phyloP scores from a whole-genome alignment of 352 stramenopile genomes.

The Phytophthora fragariae region DNA sequence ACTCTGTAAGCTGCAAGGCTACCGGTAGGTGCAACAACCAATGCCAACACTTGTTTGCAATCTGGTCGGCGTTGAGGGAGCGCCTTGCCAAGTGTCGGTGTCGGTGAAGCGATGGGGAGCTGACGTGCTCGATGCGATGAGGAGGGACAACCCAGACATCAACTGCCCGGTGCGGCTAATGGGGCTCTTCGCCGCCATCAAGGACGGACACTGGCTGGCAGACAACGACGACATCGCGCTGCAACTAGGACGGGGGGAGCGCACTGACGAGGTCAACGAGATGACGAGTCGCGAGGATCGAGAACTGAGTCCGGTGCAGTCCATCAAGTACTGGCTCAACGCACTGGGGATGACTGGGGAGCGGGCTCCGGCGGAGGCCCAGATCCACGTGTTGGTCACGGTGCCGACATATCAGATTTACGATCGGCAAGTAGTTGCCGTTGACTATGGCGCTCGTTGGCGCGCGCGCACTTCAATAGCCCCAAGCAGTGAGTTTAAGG shows the following conservation, averaged over 20 bases:
- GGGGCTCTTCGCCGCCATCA: not conserved
- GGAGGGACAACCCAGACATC: too few species aligned
- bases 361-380: too few species aligned
- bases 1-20: too few species aligned
- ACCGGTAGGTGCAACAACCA: too few species aligned
- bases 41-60: too few species aligned
- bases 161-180: not conserved
- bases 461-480: not conserved
- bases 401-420: not conserved
- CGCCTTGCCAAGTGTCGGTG: too few species aligned
- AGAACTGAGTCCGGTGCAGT: not conserved
- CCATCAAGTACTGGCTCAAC: not conserved
- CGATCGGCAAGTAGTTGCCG: not conserved
- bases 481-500: constrained; percentile 8
- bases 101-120: too few species aligned
- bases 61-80: too few species aligned
- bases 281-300: not conserved
- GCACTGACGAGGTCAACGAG: not conserved
- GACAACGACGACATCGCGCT: not conserved
- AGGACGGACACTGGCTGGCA: not conserved
- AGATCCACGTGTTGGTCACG: not conserved
- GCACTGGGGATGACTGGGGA: not conserved
- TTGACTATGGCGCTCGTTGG: not conserved
- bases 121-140: too few species aligned
- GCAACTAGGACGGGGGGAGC: not conserved